phyloP scores from a whole-genome alignment of 805 yeast genomes.

The Blastobotrys muscicola region DNA sequence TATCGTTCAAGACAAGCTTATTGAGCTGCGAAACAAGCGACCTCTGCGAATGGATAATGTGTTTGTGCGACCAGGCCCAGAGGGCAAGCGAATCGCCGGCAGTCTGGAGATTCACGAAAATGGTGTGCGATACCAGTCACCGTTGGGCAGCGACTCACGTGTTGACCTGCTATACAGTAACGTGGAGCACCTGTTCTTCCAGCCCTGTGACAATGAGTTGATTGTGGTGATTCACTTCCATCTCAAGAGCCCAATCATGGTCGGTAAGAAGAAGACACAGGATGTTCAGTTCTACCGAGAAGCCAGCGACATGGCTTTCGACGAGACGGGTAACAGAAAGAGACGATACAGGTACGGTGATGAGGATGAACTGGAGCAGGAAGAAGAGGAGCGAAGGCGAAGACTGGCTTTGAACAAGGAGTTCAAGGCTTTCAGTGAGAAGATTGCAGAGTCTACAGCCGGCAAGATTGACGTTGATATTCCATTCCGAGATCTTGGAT shows the following conservation, averaged over 20 bases:
- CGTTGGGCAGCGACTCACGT: conserved; percentile 72
- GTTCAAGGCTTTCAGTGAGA: conserved; percentile 80
- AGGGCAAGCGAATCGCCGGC: conserved; percentile 92
- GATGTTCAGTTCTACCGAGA: conserved; percentile 96
- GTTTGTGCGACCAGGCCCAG: conserved; percentile 91
- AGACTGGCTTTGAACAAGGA: conserved; percentile 86
- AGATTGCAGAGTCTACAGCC: conserved; percentile 78
- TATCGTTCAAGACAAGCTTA: conserved; percentile 78
- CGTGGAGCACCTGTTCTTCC: conserved; percentile 88
- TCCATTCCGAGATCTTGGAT: conserved; percentile 93
- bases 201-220: conserved; percentile 91
- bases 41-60: conserved; percentile 82
- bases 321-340: conserved; percentile 92
- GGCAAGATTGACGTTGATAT: conserved; percentile 78
- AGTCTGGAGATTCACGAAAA: conserved; percentile 85
- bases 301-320: conserved; percentile 91
- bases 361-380: conserved; percentile 97
- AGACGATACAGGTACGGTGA: conserved; percentile 86
- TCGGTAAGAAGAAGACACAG: conserved; percentile 90
- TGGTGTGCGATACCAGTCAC: conserved; percentile 89
- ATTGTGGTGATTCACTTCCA: conserved; percentile 89
- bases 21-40: conserved; percentile 75
- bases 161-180: conserved; percentile 84
- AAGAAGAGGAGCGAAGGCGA: conserved; percentile 93
- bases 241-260: conserved; percentile 83